Conservation (phyloP, 345 rosid genomes). For the Moringa oleifera region DNA sequence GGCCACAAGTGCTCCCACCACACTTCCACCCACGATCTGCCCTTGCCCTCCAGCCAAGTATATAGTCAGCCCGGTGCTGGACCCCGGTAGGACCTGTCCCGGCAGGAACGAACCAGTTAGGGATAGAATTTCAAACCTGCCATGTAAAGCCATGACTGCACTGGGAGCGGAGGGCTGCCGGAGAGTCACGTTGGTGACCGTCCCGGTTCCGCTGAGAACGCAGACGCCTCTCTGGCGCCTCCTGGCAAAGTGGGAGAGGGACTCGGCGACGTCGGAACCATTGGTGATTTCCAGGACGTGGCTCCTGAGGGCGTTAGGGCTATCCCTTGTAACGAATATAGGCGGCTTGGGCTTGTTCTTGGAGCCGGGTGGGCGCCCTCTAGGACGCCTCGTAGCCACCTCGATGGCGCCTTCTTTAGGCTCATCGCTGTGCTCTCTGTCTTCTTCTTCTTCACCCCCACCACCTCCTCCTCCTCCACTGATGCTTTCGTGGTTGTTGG, state of each 20-base stretch:
- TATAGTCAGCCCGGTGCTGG: slow-evolving; percentile 38
- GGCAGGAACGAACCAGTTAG: slow-evolving; percentile 42
- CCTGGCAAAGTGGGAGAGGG: slow-evolving; percentile 54
- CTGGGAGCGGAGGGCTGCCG: slow-evolving; percentile 43
- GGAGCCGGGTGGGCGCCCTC: slow-evolving; percentile 63
- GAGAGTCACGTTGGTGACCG: slow-evolving; percentile 60
- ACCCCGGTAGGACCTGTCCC: slow-evolving; percentile 44
- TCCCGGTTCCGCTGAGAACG: slow-evolving; percentile 55
- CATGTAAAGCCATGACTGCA: slow-evolving; percentile 45
- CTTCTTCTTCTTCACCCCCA: slow-evolving; percentile 36
- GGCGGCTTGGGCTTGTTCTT: slow-evolving; percentile 64
- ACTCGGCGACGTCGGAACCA: slow-evolving; percentile 54
- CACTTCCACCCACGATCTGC: slow-evolving; percentile 48
- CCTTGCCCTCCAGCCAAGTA: slow-evolving; percentile 51
- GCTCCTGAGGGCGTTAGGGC: slow-evolving; percentile 62
- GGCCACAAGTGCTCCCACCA: slow-evolving; percentile 37
- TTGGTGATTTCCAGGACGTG: slow-evolving; percentile 63
- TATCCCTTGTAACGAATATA: slow-evolving; percentile 61
- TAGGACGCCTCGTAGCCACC: slow-evolving; percentile 49
- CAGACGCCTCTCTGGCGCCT: slow-evolving; percentile 54
- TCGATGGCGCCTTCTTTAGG: slow-evolving; percentile 63
- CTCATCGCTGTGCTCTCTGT: slow-evolving; percentile 50
- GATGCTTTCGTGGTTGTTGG: slow-evolving; percentile 30
- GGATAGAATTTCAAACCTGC: slow-evolving; percentile 44
- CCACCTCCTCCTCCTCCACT: slow-evolving; percentile 31